A percentile compares a stretch with the other conserved stretches of the same genome.
phyloP scores from a whole-genome alignment of 2,329 filamentous ascomycete species.

The Colletotrichum coccodes region DNA sequence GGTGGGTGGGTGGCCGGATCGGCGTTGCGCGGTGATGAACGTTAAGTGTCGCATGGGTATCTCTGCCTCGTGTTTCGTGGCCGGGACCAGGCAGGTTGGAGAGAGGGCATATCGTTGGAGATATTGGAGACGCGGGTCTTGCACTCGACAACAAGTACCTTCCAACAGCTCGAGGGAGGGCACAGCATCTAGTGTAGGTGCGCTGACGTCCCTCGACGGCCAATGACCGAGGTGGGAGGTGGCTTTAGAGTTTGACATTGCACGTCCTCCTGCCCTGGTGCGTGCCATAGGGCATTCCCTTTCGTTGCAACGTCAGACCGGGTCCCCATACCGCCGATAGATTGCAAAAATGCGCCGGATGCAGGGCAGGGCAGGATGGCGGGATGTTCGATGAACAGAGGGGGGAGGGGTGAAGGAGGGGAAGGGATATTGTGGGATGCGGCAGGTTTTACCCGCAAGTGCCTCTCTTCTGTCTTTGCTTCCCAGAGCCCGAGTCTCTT shows the following conservation, averaged over 20 bases:
- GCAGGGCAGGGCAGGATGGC: not conserved
- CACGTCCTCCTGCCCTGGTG: not conserved
- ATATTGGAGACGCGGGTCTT: not conserved
- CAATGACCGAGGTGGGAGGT: not conserved
- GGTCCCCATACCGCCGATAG: constrained; percentile 6
- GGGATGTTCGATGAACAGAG: not conserved
- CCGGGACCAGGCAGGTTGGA: not conserved
- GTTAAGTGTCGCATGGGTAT: not conserved
- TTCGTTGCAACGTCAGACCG: constrained; percentile 5
- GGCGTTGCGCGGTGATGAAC: constrained; percentile 10
- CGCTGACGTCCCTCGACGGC: not conserved
- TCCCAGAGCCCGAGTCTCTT: not conserved
- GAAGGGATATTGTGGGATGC: not conserved
- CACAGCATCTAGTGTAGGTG: not conserved
- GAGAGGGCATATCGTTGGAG: constrained; percentile 14
- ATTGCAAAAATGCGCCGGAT: not conserved
- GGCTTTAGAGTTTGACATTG: not conserved
- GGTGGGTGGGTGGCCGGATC: constrained; percentile 34
- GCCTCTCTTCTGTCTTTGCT: not conserved
- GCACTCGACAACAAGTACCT: not conserved
- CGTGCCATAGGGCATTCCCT: not conserved
- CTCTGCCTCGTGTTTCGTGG: not conserved
- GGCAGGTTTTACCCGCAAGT: not conserved
- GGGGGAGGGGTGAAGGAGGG: not conserved
- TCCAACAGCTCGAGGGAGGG: not conserved